A percentile compares a stretch with the other conserved stretches of the same genome.
Evolutionary conservation across 1,139 yeast genomes (phyloP).

Genomic region (Geotrichum klebahnii): DNA sequence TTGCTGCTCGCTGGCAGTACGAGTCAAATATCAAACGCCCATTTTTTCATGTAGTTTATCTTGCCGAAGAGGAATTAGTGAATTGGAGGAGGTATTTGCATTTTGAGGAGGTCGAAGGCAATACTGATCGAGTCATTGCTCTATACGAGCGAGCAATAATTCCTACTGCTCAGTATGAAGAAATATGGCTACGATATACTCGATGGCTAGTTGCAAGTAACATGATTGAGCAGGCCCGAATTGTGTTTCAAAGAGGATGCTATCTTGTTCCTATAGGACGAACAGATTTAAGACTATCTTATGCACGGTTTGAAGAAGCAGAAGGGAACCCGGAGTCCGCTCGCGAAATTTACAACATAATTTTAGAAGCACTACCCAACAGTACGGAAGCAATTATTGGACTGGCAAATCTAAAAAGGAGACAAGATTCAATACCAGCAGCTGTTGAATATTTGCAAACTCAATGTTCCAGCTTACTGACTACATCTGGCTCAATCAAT

Average conservation of each 20-base stretch:
- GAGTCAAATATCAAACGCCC: slow-evolving; percentile 57
- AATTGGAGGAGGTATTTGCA: slow-evolving; percentile 61
- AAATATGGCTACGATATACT: slow-evolving; percentile 60
- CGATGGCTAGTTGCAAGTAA: slow-evolving; percentile 41
- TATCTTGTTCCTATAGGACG: slow-evolving; percentile 37
- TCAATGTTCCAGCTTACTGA: slow-evolving; percentile 3
- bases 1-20: slow-evolving; percentile 53
- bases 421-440: slow-evolving; percentile 23
- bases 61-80: slow-evolving; percentile 47
- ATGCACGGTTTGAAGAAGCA: slow-evolving; percentile 36
- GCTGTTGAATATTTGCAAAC: slow-evolving; percentile 26
- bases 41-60: slow-evolving; percentile 48
- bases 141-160: slow-evolving; percentile 51
- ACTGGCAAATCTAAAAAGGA: slow-evolving; percentile 16
- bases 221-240: slow-evolving; percentile 27
- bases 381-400: slow-evolving; percentile 33
- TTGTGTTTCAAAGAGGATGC: slow-evolving; percentile 34
- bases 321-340: slow-evolving; percentile 34
- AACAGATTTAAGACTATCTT: slow-evolving; percentile 35
- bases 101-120: slow-evolving; percentile 46
- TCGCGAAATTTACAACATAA: slow-evolving; percentile 29
- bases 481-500: background rate
- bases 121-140: slow-evolving; percentile 38
- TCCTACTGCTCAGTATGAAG: slow-evolving; percentile 50
- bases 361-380: slow-evolving; percentile 34